phyloP scores from a whole-genome alignment of 345 rosid species.

The Iberis pinnata region DNA sequence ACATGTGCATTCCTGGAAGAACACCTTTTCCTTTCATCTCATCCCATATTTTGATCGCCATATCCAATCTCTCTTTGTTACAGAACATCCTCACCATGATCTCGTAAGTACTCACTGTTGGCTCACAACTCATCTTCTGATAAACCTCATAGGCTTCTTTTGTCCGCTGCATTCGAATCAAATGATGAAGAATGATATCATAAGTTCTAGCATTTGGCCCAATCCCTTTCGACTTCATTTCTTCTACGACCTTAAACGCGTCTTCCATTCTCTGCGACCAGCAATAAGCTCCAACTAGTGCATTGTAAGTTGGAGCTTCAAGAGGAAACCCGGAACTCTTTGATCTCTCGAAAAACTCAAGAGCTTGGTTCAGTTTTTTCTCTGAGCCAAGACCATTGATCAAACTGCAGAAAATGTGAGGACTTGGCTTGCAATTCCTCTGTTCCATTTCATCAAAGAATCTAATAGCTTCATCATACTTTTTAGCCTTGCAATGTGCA shows the following conservation, averaged over 20 bases:
- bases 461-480: slow-evolving; percentile 46
- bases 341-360: slow-evolving; percentile 46
- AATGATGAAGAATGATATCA: slow-evolving; percentile 68
- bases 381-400: slow-evolving; percentile 73
- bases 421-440: slow-evolving; percentile 51
- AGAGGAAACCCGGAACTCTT: slow-evolving; percentile 53
- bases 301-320: slow-evolving; percentile 74
- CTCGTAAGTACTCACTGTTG: slow-evolving; percentile 68
- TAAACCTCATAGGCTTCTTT: slow-evolving; percentile 55
- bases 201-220: slow-evolving; percentile 76
- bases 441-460: slow-evolving; percentile 57
- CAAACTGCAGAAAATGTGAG: slow-evolving; percentile 70
- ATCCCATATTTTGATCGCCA: slow-evolving; percentile 60
- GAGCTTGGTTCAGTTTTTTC: slow-evolving; percentile 54
- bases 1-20: slow-evolving; percentile 88
- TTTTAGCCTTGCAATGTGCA: slow-evolving; percentile 59
- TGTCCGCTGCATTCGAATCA: slow-evolving; percentile 38
- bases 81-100: slow-evolving; percentile 83
- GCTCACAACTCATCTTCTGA: slow-evolving; percentile 56
- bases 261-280: slow-evolving; percentile 50
- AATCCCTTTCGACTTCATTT: slow-evolving; percentile 50
- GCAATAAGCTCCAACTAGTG: slow-evolving; percentile 71
- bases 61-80: slow-evolving; percentile 48
- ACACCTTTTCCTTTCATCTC: slow-evolving; percentile 70
- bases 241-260: slow-evolving; percentile 48